A percentile compares a stretch with the other conserved stretches of the same genome.
phyloP scores from a whole-genome alignment of 2,329 filamentous ascomycete species.

The Truncatella angustata region DNA sequence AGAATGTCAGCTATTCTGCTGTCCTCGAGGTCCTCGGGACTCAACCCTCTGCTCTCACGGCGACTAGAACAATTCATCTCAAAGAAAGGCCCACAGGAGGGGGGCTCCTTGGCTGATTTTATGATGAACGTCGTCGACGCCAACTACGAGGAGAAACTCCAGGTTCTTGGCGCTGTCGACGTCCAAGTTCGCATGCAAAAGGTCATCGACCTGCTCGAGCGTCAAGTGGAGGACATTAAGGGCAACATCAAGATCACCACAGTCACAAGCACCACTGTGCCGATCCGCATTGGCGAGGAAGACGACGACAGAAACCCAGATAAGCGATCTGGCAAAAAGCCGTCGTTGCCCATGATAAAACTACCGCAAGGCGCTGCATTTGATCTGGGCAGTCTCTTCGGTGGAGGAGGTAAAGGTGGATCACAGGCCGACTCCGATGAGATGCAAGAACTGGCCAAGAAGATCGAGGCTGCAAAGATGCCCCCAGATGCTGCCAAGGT shows the following conservation, averaged over 20 bases:
- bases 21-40: constrained; percentile 57
- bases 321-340: constrained; percentile 29
- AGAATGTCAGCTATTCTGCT: constrained; percentile 82
- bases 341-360: constrained; percentile 18
- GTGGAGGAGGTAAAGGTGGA: constrained; percentile 47
- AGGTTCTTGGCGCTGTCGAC: constrained; percentile 77
- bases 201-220: constrained; percentile 79
- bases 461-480: constrained; percentile 76
- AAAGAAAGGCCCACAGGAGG: constrained; percentile 77
- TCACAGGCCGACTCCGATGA: constrained; percentile 86
- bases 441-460: constrained; percentile 86
- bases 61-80: constrained; percentile 85
- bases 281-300: constrained; percentile 57
- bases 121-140: constrained; percentile 92
- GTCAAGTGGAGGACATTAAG: constrained; percentile 81
- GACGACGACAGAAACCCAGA: constrained; percentile 46
- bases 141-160: constrained; percentile 86
- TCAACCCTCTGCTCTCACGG: constrained; percentile 83
- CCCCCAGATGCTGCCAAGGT: constrained; percentile 84
- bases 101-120: constrained; percentile 86
- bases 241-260: constrained; percentile 83
- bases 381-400: constrained; percentile 40
- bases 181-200: constrained; percentile 75
- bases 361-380: constrained; percentile 19
- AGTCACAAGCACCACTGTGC: constrained; percentile 65